phyloP scores from a whole-genome alignment of 371 early-diverging fungal species.

The Enteropsectra breve region DNA sequence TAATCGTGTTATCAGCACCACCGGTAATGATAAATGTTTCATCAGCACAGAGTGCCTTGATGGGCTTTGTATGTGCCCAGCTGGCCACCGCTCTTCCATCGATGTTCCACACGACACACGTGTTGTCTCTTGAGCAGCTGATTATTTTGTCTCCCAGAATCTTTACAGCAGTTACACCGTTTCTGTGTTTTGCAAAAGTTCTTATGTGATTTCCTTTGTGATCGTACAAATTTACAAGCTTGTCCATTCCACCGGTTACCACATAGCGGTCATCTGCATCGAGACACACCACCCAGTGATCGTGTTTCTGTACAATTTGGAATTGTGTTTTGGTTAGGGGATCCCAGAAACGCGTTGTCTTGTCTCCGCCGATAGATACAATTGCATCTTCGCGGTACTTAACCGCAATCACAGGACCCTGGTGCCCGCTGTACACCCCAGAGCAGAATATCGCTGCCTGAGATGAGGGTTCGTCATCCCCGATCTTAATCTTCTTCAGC shows the following conservation, averaged over 20 bases:
- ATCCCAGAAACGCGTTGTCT: constrained; percentile 88
- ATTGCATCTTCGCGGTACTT: constrained; percentile 65
- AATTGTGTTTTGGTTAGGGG: constrained; percentile 66
- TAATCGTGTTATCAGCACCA: constrained; percentile 67
- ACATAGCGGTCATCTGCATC: constrained; percentile 77
- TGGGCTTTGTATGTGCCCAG: constrained; percentile 67
- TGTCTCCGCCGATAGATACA: constrained; percentile 81
- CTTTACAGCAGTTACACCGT: constrained; percentile 72
- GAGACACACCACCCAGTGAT: constrained; percentile 74
- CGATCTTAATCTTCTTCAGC: constrained; percentile 39
- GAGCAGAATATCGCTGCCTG: constrained; percentile 51
- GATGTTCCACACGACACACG: constrained; percentile 78
- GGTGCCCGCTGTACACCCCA: constrained; percentile 64
- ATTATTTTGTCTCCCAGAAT: constrained; percentile 68
- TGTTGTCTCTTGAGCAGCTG: constrained; percentile 80
- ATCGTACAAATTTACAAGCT: constrained; percentile 67
- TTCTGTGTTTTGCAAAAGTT: constrained; percentile 71
- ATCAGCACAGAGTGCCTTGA: constrained; percentile 69
- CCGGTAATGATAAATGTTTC: constrained; percentile 68
- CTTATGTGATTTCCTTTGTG: constrained; percentile 63
- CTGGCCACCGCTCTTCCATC: constrained; percentile 63
- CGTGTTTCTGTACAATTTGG: constrained; percentile 63
- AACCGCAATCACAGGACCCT: constrained; percentile 78
- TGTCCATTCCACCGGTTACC: constrained; percentile 78
- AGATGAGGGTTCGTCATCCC: constrained; percentile 26